phyloP scores from a whole-genome alignment of 2,329 filamentous ascomycete species.

The Paecilomyces fulvus region DNA sequence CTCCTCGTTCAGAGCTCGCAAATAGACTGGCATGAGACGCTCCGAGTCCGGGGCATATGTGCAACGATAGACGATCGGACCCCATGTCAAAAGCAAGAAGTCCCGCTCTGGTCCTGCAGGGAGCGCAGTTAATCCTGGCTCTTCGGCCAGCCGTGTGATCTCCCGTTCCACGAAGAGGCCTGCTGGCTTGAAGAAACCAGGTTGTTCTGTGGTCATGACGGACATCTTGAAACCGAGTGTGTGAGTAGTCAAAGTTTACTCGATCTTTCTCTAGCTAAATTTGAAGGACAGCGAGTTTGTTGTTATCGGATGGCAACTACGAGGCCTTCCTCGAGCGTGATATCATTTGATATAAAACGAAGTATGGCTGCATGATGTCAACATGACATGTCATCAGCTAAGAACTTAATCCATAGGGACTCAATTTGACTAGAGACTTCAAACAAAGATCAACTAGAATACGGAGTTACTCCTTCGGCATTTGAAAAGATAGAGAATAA shows the following conservation, averaged over 20 bases:
- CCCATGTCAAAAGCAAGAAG: conserved; percentile 21
- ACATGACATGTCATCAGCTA: neutral
- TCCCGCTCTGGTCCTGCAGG: conserved; percentile 19
- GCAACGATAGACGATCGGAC: conserved; percentile 20
- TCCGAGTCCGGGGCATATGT: conserved; percentile 18
- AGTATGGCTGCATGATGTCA: neutral
- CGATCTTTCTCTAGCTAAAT: neutral
- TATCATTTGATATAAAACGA: neutral
- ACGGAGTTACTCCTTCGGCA: neutral
- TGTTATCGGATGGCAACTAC: neutral
- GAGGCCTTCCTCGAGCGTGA: neutral
- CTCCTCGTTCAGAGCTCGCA: conserved; percentile 51
- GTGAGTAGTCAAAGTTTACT: neutral
- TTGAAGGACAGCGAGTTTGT: neutral
- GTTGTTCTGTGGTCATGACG: neutral
- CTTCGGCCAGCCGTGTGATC: conserved; percentile 17
- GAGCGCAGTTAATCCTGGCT: conserved; percentile 17
- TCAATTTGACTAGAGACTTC: neutral
- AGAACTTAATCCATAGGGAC: neutral
- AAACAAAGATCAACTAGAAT: neutral
- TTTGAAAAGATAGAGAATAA: neutral
- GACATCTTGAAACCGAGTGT: neutral
- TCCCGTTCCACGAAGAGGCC: conserved; percentile 18
- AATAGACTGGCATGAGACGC: conserved; percentile 46
- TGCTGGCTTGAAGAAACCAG: conserved; percentile 7